Base-by-base conservation (phyloP, 2,329 filamentous ascomycete genomes). In the Fusarium citri region DNA sequence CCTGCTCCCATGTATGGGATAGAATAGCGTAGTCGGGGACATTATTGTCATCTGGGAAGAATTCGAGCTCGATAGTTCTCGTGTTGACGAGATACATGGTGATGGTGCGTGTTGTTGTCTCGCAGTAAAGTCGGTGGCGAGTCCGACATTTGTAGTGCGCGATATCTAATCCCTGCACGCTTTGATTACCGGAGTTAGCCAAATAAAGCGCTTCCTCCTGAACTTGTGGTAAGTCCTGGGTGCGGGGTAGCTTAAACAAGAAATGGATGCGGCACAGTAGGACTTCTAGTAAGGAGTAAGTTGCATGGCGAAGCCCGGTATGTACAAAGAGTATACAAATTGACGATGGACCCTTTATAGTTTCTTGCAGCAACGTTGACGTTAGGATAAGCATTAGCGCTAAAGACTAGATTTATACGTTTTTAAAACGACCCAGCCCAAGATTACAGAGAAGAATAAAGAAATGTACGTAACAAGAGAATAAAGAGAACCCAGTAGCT, bases 71-170 rank as follows among this genome's bases (percentile, higher is more conserved):
- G 3, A 69, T 30, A 2, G 26, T 41, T 10, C 25, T 2, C 1
- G 54, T 30, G 14, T 77, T 64, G 47, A 74, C 57, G 20, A 72
- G 20, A 10, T 64, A 57, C 72, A 75, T 59, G 4, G 45, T 43
- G 22, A 18, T 5, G 3, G 15, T 43, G 15, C 0, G 0, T 37
- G 18, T 37, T 0, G 1, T 12, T 37, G 34, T 37, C 34, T 37
- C 0, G 4, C 1, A 0, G 10, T n/a, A 7, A 37, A 11, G 18
- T n/a, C 1, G 6, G 22, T 23, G 6, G 4, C 16, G 15, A 18
- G 15, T 22, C 15, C 25, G 22, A 16, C 20, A 11, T 43, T 16
- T 43, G 41, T 25, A 16, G 4, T 43, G 41, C 15, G 41, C 9
- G 20, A 43, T 16, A 43, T 43, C 34, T 7, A 7, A 37, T 0